These are phyloP conservation scores for Dryas drummondii DNA, from an alignment of 306 rosid genomes.

Conservation along the genomic window DNA sequence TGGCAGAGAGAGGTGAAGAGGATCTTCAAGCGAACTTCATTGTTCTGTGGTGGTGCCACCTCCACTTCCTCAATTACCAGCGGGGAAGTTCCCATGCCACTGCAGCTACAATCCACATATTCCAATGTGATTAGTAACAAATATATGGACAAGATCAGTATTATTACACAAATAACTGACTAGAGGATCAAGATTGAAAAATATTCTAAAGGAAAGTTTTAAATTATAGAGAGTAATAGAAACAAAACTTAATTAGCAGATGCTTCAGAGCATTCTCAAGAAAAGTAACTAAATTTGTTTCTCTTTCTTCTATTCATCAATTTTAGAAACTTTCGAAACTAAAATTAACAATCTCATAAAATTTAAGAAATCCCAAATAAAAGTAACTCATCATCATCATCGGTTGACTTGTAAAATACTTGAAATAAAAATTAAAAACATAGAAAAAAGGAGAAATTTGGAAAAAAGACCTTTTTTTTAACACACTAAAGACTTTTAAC, in stretches of 20 bases:
- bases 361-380: background rate
- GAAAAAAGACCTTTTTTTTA: too few species aligned
- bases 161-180: background rate
- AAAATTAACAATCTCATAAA: background rate
- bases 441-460: too few species aligned
- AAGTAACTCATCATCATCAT: too few species aligned
- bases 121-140: background rate
- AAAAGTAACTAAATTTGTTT: background rate
- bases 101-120: constrained; percentile 34
- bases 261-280: background rate
- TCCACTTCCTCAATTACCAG: constrained; percentile 51
- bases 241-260: background rate
- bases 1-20: constrained; percentile 52
- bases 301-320: too few species aligned
- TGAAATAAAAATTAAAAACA: too few species aligned
- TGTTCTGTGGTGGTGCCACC: constrained; percentile 51
- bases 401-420: too few species aligned
- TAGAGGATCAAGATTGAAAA: background rate
- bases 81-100: constrained; percentile 63
- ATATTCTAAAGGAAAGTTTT: too few species aligned
- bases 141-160: background rate
- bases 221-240: background rate
- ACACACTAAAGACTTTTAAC: too few species aligned
- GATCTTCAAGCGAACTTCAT: constrained; percentile 50
- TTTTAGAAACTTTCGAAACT: background rate